Percentiles rank a stretch among this genome's conserved stretches.
phyloP scores from a whole-genome alignment of 331 rosid genomes.

The Rhamnella rubrinervis region DNA sequence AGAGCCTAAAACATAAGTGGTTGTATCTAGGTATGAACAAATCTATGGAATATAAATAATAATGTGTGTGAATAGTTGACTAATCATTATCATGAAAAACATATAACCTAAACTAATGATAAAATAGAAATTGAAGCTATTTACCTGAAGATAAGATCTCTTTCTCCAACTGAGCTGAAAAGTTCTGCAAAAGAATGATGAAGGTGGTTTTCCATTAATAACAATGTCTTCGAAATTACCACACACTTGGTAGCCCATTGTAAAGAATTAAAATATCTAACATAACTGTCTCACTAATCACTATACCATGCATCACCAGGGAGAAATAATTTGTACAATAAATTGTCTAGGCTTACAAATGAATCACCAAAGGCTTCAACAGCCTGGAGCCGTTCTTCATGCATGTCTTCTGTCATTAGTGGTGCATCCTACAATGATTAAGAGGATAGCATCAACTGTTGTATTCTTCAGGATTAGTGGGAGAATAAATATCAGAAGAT shows the following conservation, averaged over 20 bases:
- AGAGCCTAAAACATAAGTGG: no score
- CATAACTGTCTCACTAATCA: background rate
- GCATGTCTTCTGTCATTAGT: conserved; percentile 99
- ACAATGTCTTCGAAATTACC: background rate
- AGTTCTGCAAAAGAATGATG: conserved; percentile 49
- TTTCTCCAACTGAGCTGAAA: conserved; percentile 92
- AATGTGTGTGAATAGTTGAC: no score
- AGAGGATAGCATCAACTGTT: conserved; percentile 16
- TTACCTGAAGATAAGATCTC: conserved; percentile 93
- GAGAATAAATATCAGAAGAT: conserved; percentile 14
- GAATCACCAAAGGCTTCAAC: conserved; percentile 86
- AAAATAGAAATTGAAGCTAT: conserved; percentile 2
- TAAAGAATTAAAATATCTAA: background rate
- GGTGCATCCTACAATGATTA: conserved; percentile 68
- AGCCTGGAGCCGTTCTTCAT: conserved; percentile 94
- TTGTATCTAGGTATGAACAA: no score
- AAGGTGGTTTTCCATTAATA: background rate
- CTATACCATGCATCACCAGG: background rate
- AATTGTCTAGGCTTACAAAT: conserved; percentile 59
- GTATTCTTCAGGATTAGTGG: conserved; percentile 22
- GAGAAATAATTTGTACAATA: background rate
- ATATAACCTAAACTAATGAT: no score
- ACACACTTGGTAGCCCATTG: background rate
- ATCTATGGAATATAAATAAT: no score
- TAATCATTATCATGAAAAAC: no score